phyloP scores from a whole-genome alignment of 2,329 filamentous ascomycete species.

The Neonectria sp. region DNA sequence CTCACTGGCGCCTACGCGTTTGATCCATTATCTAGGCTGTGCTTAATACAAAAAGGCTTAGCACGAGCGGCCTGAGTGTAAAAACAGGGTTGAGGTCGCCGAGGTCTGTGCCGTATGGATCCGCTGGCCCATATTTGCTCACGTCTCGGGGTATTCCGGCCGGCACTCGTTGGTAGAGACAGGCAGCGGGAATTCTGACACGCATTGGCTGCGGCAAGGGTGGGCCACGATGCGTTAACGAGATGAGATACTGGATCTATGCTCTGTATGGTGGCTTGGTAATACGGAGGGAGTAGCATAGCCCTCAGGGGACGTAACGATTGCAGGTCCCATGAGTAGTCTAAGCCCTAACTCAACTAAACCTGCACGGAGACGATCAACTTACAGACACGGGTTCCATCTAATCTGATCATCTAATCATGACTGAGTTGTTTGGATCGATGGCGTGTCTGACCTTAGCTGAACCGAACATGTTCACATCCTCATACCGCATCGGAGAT shows the following conservation, averaged over 20 bases:
- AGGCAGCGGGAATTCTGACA: neutral
- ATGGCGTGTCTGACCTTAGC: too few relatives aligned
- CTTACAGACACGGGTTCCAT: neutral
- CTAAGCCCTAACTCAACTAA: neutral
- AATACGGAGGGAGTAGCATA: too few relatives aligned
- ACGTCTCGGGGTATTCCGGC: neutral
- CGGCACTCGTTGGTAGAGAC: neutral
- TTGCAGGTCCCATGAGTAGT: too few relatives aligned
- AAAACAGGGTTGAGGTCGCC: neutral
- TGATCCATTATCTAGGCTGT: neutral
- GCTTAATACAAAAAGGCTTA: neutral
- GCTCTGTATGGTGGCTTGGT: too few relatives aligned
- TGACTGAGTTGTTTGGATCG: too few relatives aligned
- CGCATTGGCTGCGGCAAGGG: neutral
- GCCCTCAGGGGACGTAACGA: too few relatives aligned
- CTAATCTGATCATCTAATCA: too few relatives aligned
- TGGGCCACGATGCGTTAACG: neutral
- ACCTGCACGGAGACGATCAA: neutral
- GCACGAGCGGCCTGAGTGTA: neutral
- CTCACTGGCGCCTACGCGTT: neutral
- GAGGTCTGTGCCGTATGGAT: too few relatives aligned
- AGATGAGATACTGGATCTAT: neutral
- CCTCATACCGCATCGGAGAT: too few relatives aligned
- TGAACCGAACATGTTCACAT: too few relatives aligned
- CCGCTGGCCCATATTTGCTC: neutral